These are phyloP conservation scores for Peterozyma toletana DNA, from an alignment of 805 yeast species.

Conservation along the genomic window DNA sequence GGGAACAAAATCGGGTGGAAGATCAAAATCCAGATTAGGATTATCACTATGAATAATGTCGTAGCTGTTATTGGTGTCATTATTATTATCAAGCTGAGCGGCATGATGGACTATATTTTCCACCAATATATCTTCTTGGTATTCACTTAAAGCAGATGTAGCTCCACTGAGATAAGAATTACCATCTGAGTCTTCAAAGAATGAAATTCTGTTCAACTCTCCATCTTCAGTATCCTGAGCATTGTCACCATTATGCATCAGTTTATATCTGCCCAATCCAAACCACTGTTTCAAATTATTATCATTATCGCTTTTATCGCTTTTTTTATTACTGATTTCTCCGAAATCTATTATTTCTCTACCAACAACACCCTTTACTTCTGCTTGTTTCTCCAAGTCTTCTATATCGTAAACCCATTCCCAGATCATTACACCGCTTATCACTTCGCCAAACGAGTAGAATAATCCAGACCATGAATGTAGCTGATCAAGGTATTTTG, in stretches of 20 bases:
- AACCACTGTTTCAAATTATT: neutral
- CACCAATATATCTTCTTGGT: slow-evolving; percentile 1
- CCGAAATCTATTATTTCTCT: slow-evolving; percentile 30
- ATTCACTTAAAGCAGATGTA: slow-evolving; percentile 1
- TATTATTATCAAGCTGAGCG: neutral
- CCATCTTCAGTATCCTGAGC: neutral
- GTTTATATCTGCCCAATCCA: neutral
- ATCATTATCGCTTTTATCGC: neutral
- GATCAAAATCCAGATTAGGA: slow-evolving; percentile 7
- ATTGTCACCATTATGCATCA: neutral
- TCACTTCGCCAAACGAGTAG: slow-evolving; percentile 38
- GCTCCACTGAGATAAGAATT: slow-evolving; percentile 1
- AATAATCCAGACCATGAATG: slow-evolving; percentile 44
- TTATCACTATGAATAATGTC: neutral
- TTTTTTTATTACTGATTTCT: neutral
- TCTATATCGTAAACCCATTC: slow-evolving; percentile 59
- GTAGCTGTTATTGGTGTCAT: neutral
- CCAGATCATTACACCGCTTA: slow-evolving; percentile 50
- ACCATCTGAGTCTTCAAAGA: neutral
- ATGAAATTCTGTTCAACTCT: neutral
- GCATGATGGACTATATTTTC: neutral
- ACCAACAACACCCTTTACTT: slow-evolving; percentile 55
- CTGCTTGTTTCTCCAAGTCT: slow-evolving; percentile 39
- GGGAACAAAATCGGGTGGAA: slow-evolving; percentile 36
- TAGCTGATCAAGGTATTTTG: slow-evolving; percentile 25